Evolutionary conservation across 441 rosid species (phyloP).

Genomic region (Erysimum cheiri): DNA sequence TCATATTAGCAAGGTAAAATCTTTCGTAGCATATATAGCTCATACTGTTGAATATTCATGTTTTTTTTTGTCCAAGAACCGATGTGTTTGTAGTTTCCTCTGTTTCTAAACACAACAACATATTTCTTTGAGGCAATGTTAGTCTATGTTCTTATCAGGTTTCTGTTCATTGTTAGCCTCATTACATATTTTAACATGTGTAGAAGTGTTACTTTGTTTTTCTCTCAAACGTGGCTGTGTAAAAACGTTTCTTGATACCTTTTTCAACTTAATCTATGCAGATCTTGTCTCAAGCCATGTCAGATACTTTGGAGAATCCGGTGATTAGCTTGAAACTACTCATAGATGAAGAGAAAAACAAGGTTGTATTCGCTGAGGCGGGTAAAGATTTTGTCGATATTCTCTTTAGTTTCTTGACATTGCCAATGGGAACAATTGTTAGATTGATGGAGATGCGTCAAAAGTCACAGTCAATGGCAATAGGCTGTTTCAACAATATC

Average conservation of each 20-base stretch:
- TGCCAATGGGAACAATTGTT: slow-evolving; percentile 31
- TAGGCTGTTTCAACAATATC: slow-evolving; percentile 33
- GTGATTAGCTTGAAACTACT: slow-evolving; percentile 12
- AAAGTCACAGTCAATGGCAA: neutral
- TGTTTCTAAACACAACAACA: neutral
- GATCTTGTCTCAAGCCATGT: neutral
- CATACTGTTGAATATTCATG: neutral
- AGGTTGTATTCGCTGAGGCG: slow-evolving; percentile 28
- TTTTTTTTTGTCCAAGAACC: too few relatives aligned
- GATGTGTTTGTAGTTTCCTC: neutral
- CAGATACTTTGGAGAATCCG: neutral
- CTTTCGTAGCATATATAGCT: neutral
- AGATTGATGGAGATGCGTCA: slow-evolving; percentile 13
- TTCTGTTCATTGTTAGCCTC: neutral
- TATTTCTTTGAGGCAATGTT: neutral
- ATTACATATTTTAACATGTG: too few relatives aligned
- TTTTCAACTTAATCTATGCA: neutral
- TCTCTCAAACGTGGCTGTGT: neutral
- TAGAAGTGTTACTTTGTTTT: neutral
- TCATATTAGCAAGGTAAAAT: neutral
- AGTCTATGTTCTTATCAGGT: neutral
- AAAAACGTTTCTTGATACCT: neutral
- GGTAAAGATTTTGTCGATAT: slow-evolving; percentile 23
- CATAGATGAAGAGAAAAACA: slow-evolving; percentile 9
- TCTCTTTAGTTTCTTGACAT: slow-evolving; percentile 9